phyloP scores from a whole-genome alignment of 768 basidiomycete genomes.

The Pleurotus sapidus region DNA sequence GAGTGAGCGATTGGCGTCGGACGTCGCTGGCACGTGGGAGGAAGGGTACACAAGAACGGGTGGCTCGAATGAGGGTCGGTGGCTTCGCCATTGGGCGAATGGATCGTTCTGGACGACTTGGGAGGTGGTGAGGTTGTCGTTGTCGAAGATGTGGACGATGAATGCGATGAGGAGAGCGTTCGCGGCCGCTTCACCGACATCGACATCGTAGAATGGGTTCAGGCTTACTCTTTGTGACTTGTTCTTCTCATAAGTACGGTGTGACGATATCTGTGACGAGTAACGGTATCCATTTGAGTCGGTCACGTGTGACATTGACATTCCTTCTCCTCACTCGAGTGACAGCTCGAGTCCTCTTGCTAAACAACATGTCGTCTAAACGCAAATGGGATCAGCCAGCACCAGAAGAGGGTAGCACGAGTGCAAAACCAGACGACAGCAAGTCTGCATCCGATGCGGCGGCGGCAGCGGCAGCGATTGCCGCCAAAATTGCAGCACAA shows the following conservation, averaged over 20 bases:
- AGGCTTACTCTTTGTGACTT: too few species aligned
- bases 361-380: constrained; percentile 57
- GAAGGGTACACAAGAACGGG: constrained; percentile 66
- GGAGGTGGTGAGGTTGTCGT: constrained; percentile 5
- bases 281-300: too few species aligned
- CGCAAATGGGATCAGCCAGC: constrained; percentile 82
- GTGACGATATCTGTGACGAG: too few species aligned
- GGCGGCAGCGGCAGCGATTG: constrained; percentile 74
- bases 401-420: constrained; percentile 39
- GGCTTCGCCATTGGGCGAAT: background rate
- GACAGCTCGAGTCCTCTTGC: background rate
- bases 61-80: constrained; percentile 16
- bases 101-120: constrained; percentile 6
- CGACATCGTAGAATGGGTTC: background rate
- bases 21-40: constrained; percentile 72
- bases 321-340: too few species aligned
- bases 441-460: constrained; percentile 70
- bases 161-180: constrained; percentile 9
- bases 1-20: constrained; percentile 65
- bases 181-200: constrained; percentile 11
- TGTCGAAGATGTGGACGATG: constrained; percentile 8
- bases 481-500: constrained; percentile 93
- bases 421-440: constrained; percentile 45
- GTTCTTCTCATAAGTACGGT: too few species aligned
- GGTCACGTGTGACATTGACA: too few species aligned